Percentiles rank a stretch among this genome's conserved stretches.
Evolutionary conservation across 257 asterid species (phyloP).

Genomic region (Catharanthus roseus): DNA sequence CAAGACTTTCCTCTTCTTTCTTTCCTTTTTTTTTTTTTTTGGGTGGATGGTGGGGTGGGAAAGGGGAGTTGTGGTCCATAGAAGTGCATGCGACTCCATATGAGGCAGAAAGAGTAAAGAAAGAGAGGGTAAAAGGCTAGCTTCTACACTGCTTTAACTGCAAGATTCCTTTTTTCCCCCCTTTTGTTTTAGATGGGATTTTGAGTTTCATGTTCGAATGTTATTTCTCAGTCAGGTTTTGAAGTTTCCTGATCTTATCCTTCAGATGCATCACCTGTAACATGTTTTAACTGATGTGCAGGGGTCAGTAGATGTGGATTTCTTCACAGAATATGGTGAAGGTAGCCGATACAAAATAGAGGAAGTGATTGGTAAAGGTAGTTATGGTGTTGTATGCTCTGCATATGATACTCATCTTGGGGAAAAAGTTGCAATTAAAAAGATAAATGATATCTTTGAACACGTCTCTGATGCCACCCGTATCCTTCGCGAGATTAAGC

Average conservation of each 20-base stretch:
- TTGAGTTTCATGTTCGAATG: neutral
- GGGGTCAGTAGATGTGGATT: constrained; percentile 70
- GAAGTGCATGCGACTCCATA: neutral
- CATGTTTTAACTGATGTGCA: constrained; percentile 30
- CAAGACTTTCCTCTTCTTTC: neutral
- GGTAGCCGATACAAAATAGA: constrained; percentile 87
- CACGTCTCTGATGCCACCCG: constrained; percentile 97
- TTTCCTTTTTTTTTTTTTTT: neutral
- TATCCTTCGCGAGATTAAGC: constrained; percentile 91
- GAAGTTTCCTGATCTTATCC: neutral
- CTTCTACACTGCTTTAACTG: neutral
- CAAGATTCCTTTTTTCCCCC: neutral
- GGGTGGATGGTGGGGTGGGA: neutral
- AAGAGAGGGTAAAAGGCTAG: neutral
- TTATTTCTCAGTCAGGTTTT: neutral
- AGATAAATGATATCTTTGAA: constrained; percentile 89
- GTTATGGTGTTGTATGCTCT: constrained; percentile 95
- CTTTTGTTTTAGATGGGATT: neutral
- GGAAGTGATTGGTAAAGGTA: constrained; percentile 97
- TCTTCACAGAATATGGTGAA: constrained; percentile 96
- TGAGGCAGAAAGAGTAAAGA: neutral
- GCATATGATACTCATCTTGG: constrained; percentile 86
- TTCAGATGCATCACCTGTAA: neutral
- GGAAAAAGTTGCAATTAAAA: constrained; percentile 91
- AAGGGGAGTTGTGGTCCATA: neutral